Evolutionary conservation across 129 eudicot species (phyloP).

Genomic region (Flaveria brownii): DNA sequence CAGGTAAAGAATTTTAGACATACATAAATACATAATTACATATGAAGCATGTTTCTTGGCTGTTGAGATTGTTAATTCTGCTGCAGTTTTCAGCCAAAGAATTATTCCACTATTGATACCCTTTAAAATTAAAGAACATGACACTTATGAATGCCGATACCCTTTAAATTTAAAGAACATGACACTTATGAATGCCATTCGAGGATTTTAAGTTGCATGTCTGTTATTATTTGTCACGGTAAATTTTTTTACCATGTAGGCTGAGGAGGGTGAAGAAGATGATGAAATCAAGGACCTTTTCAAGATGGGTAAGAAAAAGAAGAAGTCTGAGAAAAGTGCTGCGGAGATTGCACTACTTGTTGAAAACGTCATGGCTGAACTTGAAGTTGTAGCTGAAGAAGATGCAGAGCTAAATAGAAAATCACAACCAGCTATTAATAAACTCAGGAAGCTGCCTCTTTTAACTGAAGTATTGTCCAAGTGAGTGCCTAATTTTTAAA

Average conservation of each 20-base stretch:
- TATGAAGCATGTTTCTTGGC: constrained; percentile 3
- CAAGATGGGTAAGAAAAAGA: constrained; percentile 78
- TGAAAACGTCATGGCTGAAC: constrained; percentile 90
- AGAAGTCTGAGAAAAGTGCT: constrained; percentile 87
- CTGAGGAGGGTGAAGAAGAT: constrained; percentile 94
- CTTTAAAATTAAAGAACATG: not conserved
- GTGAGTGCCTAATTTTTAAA: constrained; percentile 43
- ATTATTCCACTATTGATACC: not conserved
- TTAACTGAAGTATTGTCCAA: constrained; percentile 81
- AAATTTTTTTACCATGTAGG: constrained; percentile 38
- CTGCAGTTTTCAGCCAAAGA: not conserved
- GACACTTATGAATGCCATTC: not conserved
- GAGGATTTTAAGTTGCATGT: constrained; percentile 20
- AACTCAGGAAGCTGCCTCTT: constrained; percentile 86
- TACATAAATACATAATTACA: not conserved
- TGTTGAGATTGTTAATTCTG: not conserved
- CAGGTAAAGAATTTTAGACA: constrained; percentile 44
- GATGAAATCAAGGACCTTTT: constrained; percentile 76
- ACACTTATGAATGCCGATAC: not conserved
- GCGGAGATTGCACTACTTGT: constrained; percentile 81
- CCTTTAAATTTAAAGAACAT: not conserved
- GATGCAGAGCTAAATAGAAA: constrained; percentile 80
- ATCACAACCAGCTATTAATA: constrained; percentile 85
- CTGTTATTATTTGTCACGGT: not conserved
- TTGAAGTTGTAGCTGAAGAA: constrained; percentile 89